A percentile compares a stretch with the other conserved stretches of the same genome.
phyloP scores from a whole-genome alignment of 306 rosid species.

The Echinosophora koreensis region DNA sequence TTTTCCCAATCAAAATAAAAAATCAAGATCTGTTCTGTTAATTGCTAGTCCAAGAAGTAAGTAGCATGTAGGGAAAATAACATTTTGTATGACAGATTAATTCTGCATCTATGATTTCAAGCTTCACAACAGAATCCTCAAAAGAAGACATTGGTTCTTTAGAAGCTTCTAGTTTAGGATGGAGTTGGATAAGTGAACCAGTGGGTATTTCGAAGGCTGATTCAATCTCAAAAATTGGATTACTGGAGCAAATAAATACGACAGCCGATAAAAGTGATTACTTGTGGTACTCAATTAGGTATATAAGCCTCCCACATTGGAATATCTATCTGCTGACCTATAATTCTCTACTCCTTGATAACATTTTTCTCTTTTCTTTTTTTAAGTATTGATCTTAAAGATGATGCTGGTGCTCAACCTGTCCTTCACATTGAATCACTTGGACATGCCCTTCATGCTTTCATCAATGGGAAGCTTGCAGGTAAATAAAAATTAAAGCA shows the following conservation, averaged over 20 bases:
- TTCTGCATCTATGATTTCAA: conserved; percentile 69
- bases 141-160: conserved; percentile 58
- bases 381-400: conserved; percentile 63
- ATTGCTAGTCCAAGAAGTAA: conserved; percentile 21
- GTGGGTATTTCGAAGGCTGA: conserved; percentile 80
- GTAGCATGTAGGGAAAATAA: conserved; percentile 37
- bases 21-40: conserved; percentile 19
- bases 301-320: conserved; percentile 45
- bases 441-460: conserved; percentile 89
- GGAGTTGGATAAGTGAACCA: conserved; percentile 96
- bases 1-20: conserved; percentile 21
- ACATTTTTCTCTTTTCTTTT: conserved; percentile 34
- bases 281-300: conserved; percentile 96
- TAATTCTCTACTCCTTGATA: conserved; percentile 38
- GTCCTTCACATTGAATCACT: conserved; percentile 88
- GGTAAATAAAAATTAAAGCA: conserved; percentile 56
- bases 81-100: conserved; percentile 69
- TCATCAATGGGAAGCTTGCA: conserved; percentile 80
- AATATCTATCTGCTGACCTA: conserved; percentile 31
- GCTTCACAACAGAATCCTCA: conserved; percentile 67
- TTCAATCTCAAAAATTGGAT: conserved; percentile 71
- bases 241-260: conserved; percentile 91
- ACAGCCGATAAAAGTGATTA: conserved; percentile 97
- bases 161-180: conserved; percentile 64
- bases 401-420: conserved; percentile 63